phyloP scores from a whole-genome alignment of 2,329 filamentous ascomycete genomes.

The Beauveria sp. region DNA sequence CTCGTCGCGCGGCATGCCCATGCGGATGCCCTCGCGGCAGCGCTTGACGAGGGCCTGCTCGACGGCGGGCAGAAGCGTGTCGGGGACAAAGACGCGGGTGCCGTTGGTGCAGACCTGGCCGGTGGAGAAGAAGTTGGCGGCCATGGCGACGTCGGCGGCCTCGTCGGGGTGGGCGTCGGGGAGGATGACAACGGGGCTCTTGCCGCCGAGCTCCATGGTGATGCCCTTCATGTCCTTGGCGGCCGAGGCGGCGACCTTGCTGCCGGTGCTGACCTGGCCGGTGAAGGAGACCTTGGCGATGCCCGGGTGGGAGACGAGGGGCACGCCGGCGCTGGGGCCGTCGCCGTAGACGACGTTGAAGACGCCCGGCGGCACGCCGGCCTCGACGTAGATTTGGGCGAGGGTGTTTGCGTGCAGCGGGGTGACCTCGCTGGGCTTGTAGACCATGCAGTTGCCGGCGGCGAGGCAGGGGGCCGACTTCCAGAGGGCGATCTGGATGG shows the following conservation, averaged over 20 bases:
- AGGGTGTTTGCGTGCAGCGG: conserved; percentile 73
- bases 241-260: conserved; percentile 71
- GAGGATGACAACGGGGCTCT: conserved; percentile 72
- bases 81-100: conserved; percentile 76
- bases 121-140: conserved; percentile 87
- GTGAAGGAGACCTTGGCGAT: conserved; percentile 88
- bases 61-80: conserved; percentile 56
- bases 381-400: conserved; percentile 69
- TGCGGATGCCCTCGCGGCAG: conserved; percentile 59
- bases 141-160: conserved; percentile 85
- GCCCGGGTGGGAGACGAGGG: conserved; percentile 61
- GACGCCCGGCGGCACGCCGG: conserved; percentile 71
- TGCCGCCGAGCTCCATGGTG: conserved; percentile 87
- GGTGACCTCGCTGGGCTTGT: conserved; percentile 84
- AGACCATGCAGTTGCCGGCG: conserved; percentile 83
- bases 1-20: conserved; percentile 64
- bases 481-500: conserved; percentile 85
- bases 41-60: conserved; percentile 53
- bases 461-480: conserved; percentile 81
- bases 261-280: conserved; percentile 75
- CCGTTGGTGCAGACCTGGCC: conserved; percentile 93
- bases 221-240: conserved; percentile 80
- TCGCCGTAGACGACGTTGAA: conserved; percentile 84
- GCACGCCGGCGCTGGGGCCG: conserved; percentile 63
- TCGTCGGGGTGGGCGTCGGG: conserved; percentile 70